Evolutionary conservation across 371 early-diverging fungal species (phyloP), one percentile per base, ranked within the genome.

Genomic region (Blakeslea trispora): DNA sequence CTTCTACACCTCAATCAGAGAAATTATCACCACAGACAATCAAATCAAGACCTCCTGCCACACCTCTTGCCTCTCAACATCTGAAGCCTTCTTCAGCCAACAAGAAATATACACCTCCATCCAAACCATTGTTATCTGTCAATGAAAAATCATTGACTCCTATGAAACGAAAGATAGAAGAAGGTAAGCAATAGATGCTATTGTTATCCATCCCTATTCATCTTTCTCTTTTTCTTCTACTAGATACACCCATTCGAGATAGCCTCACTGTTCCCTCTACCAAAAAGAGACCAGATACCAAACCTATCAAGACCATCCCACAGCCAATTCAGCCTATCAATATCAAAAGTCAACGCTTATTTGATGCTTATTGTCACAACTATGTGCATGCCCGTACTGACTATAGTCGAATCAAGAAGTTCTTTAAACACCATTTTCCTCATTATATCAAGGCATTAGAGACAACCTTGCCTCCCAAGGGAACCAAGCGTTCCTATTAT

Each of bases 401-500:
- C 11, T 58, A 58, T 45, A 21, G 21, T 10, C 37, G 50, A 10
- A 51, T 39, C 13, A 58, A 58, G 39, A 34, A 23, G 10, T 28
- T 45, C 4, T 45, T 58, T n/a, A 58, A 40, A 19, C 15, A 4
- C 22, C 50, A 51, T 7, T 58, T 45, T 15, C 58, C 58, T 5
- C 14, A 58, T 1, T 58, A 58, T 18, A 51, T 58, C 3, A 35
- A 45, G 13, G 52, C 28, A 1, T 19, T 58, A n/a, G 37, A 58
- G 13, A 15, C 44, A 3, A 58, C 58, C 0, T 21, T 19, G 7
- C 58, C 50, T 6, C 58, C 58, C 14, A 55, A 45, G 17, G 58
- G 58, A 8, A 51, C 39, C 8, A 58, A 58, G 21, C 39, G 58
- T 23, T 58, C 58, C 5, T 58, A 58, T 40, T 51, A 28, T 19